Base-by-base conservation (phyloP, 73 alveolate genomes). In the Paraurostyla sp. region DNA sequence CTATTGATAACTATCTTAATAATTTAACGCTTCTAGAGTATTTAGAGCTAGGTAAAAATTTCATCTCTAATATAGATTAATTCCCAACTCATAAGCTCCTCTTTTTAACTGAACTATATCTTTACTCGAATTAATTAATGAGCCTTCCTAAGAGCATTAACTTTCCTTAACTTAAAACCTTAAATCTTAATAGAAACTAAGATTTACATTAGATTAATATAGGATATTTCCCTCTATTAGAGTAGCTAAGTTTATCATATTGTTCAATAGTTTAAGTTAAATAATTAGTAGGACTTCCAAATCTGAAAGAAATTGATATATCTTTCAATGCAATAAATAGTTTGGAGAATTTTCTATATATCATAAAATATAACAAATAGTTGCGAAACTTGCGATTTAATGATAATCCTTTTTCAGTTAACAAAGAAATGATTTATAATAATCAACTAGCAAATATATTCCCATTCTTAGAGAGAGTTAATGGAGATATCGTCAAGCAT, bases 11-110 rank as follows among this genome's bases (percentile, higher is more conserved):
- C 16, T 41, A 48, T 35, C 46, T 51, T 54, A 54, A 38, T 52
- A 78, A 54, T 35, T 45, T 78, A 38, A 13, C 36, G 7, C 33
- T 78, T 3, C 30, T 78, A 22, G 89, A 78, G 40, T 51, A 54
- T 27, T 4, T 78, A 29, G 89, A 78, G n/a, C 78, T 78, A 7
- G 89, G 89, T 51, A 78, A 78, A 54, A 78, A 78, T 36, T 51
- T 51, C 45, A 51, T 78, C 4, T 40, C 89, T 16, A 78, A 50
- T 51, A 78, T 78, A n/a, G 89, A 78, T 54, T 3, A 40, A 11
- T 78, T 78, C 27, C 63, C 69, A 20, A 1, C 49, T 4, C 80
- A 52, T 78, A 78, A 78, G n/a, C 60, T 78, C 1, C 43, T 54
- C 2, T 78, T 42, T 54, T 27, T 78, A 15, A 32, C 0, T 32